These are phyloP conservation scores for Recurvomyces mirabilis DNA, from an alignment of 495 filamentous ascomycete species.

Conservation along the genomic window DNA sequence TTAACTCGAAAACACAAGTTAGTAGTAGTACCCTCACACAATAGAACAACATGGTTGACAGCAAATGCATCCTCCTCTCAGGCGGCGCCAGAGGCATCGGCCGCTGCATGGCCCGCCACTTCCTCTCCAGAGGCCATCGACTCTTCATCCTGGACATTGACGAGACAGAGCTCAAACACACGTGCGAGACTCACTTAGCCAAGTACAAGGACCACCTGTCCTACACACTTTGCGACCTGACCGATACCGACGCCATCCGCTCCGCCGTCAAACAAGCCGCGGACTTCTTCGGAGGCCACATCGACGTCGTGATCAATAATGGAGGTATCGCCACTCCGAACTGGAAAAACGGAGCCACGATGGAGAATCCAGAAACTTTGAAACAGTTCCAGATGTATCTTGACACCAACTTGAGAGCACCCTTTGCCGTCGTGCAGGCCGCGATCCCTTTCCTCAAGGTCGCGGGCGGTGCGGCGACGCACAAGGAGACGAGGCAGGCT, in stretches of 20 bases:
- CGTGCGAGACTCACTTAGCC: conserved; percentile 2
- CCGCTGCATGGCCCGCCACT: neutral
- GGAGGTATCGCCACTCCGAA: conserved; percentile 10
- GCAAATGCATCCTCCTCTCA: neutral
- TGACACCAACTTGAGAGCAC: conserved; percentile 15
- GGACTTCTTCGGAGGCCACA: conserved; percentile 10
- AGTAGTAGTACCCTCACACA: too few relatives aligned
- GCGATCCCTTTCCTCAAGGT: conserved; percentile 16
- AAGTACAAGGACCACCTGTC: neutral
- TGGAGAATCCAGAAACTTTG: conserved; percentile 7
- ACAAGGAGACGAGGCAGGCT: neutral
- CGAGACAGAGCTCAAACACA: conserved; percentile 12
- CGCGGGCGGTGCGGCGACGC: neutral
- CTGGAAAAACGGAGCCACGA: conserved; percentile 8
- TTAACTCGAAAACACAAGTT: too few relatives aligned
- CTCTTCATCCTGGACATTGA: conserved; percentile 24
- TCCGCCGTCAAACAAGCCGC: conserved; percentile 12
- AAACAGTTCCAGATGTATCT: conserved; percentile 11
- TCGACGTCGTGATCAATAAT: conserved; percentile 20
- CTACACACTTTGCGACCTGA: conserved; percentile 12
- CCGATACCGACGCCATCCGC: conserved; percentile 7
- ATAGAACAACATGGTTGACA: neutral
- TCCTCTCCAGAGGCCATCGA: conserved; percentile 9
- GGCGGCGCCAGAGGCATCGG: neutral
- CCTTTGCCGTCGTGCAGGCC: conserved; percentile 16